Percentiles rank a stretch among this genome's conserved stretches.
Evolutionary conservation across 2,329 filamentous ascomycete species (phyloP).

Genomic region (Fusarium mundagurra): DNA sequence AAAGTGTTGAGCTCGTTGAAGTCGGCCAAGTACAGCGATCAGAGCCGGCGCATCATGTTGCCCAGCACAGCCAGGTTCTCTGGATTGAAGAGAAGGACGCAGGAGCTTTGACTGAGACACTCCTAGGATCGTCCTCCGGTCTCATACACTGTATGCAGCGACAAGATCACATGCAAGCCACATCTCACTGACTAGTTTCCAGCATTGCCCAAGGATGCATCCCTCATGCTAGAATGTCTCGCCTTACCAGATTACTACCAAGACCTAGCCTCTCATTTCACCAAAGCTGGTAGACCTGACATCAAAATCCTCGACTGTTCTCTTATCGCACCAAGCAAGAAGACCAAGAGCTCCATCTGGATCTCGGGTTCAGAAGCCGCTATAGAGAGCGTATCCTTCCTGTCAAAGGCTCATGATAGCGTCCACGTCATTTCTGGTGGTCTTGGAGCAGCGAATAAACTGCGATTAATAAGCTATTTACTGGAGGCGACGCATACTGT

Average conservation of each 20-base stretch:
- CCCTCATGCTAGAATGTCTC: rapidly evolving
- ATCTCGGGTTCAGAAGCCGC: background rate
- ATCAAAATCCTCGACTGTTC: background rate
- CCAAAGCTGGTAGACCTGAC: background rate
- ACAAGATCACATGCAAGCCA: rapidly evolving
- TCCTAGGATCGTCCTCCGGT: rapidly evolving
- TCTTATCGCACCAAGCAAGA: rapidly evolving
- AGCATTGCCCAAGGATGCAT: background rate
- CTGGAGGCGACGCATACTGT: background rate
- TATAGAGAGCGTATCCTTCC: rapidly evolving
- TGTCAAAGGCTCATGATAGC: rapidly evolving
- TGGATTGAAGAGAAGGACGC: background rate
- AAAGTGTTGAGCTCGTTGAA: rapidly evolving
- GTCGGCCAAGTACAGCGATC: rapidly evolving
- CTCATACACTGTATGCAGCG: background rate
- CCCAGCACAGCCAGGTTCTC: background rate
- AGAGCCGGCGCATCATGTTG: background rate
- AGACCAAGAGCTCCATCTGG: background rate
- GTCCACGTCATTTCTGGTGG: background rate
- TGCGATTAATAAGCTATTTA: background rate
- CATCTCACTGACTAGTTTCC: background rate
- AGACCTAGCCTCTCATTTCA: background rate
- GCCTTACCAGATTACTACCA: background rate
- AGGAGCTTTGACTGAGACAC: rapidly evolving
- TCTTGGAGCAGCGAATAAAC: background rate